These are phyloP conservation scores for Pueraria montana DNA, from an alignment of 306 rosid species.

Conservation along the genomic window DNA sequence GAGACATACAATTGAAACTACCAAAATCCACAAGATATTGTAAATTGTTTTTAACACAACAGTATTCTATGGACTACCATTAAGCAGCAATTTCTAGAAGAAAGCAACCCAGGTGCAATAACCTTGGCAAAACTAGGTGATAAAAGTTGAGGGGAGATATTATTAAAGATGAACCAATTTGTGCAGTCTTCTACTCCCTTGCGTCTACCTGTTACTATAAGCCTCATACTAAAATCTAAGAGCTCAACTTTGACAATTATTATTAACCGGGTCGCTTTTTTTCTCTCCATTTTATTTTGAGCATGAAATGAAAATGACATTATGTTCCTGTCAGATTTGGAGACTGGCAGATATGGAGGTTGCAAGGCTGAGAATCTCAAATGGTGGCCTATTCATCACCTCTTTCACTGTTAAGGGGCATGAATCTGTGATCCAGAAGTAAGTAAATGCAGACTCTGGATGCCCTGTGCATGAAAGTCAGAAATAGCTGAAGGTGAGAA, in stretches of 20 bases:
- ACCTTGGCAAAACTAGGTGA: neutral
- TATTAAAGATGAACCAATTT: neutral
- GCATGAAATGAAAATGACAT: conserved; percentile 32
- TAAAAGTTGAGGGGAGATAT: neutral
- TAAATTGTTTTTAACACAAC: conserved; percentile 7
- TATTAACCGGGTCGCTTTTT: conserved; percentile 22
- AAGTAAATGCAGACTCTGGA: conserved; percentile 76
- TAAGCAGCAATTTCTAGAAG: neutral
- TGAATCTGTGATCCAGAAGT: conserved; percentile 98
- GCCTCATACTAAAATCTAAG: conserved; percentile 35
- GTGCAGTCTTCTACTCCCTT: conserved; percentile 20
- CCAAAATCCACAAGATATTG: conserved; percentile 28
- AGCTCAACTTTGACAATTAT: conserved; percentile 32
- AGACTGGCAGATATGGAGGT: conserved; percentile 83
- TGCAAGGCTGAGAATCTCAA: conserved; percentile 91
- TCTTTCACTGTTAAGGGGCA: conserved; percentile 85
- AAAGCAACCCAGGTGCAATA: conserved; percentile 19
- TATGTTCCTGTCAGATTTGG: conserved; percentile 60
- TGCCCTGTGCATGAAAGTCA: conserved; percentile 62
- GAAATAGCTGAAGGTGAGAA: neutral
- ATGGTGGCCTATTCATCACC: conserved; percentile 77
- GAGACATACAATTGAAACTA: conserved; percentile 3
- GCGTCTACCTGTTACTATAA: neutral
- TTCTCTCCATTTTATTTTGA: conserved; percentile 39
- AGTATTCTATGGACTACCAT: neutral